Evolutionary conservation across 1,139 yeast species (phyloP), one percentile per base, ranked within the genome.

Genomic region (Magnusiomyces ingens): DNA sequence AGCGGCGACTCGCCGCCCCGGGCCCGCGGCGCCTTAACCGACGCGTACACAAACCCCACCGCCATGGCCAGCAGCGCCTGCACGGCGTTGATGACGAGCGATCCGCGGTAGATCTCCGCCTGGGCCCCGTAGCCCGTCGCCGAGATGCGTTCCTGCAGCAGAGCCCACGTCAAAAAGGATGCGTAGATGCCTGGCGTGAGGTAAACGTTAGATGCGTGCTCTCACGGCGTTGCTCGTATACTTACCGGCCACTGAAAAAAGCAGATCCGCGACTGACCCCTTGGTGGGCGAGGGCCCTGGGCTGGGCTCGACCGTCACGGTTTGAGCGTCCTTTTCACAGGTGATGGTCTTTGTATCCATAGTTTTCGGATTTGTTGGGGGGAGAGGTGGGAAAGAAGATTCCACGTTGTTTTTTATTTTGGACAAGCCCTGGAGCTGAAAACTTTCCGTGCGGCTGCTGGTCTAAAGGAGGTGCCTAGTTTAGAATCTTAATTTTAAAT

Each of bases 121-220:
- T 78, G 78, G 5, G 76, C 72, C 0, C 88, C 90, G 69, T 90
- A 90, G 3, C 88, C 81, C 49, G 84, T 84, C 2, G 94, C 82
- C 32, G 90, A 80, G 60, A 93, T 81, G 51, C 94, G 82, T 67
- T 93, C 99, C 65, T 93, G 98, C 15, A 91, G 77, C 40, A 88
- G 77, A 0, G 96, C 91, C 99, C 99, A 93, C 1, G 93, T 77
- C 40, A 93, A 71, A 64, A 93, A 93, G 42, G 96, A 84, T 1
- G 80, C 82, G 64, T 91, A 93, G 48, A 93, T 85, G 0, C 48
- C 45, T 43, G 8, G 32, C 4, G 4, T 26, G 32, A 26, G 32
- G 4, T 4, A 26, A 26, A 26, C 8, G 32, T 26, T 26, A 26
- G 8, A 26, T 26, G 32, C 32, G 4, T 8, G 32, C 8, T 26